Base-by-base conservation (phyloP, 257 asterid species). In the Solanum appendiculatum region DNA sequence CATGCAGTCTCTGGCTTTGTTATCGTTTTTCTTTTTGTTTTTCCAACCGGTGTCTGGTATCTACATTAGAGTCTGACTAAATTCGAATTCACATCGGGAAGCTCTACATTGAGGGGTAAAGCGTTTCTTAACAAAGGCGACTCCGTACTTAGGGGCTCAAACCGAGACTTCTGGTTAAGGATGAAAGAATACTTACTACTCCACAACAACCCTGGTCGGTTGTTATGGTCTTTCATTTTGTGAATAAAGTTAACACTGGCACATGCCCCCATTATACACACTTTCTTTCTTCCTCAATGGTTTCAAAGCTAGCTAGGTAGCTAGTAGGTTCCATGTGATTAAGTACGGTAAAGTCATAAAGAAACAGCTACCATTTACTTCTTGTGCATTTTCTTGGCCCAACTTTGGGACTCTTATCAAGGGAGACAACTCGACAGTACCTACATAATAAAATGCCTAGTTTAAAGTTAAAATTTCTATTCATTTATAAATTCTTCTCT, bases 321-420 rank as follows among this genome's bases (percentile, higher is more conserved):
- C 48, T 80, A 85, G 88, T 88, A 86, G 89, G 89, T 33, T 88
- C 70, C 92, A 90, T 87, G 92, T 88, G 90, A 46, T 23, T 70
- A 9, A 31, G 85, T 81, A 81, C 85, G 69, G 25, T 81, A 81
- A 81, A 81, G 85, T 31, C 27, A 81, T 81, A 81, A 81, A 81
- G 31, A 29, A 16, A 16, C 44, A 48, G 85, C 85, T 29, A 80
- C 42, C 85, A 29, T 21, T 46, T 42, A 77, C 64, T 78, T 11
- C 2, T 6, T 29, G 72, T n/a, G 0, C 36, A 46, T 46, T 48
- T 48, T 51, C 85, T 21, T 48, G 69, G 68, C 14, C 6, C 68
- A 81, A 48, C 31, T 81, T 48, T 68, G 85, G 27, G 44, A 81
- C 29, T 48, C 69, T 56, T 31, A 48, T 81, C 13, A 48, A 81